A percentile compares a stretch with the other conserved stretches of the same genome.
These are phyloP conservation scores for Phytomonas francai DNA, from an alignment of 208 protist species.

Conservation along the genomic window DNA sequence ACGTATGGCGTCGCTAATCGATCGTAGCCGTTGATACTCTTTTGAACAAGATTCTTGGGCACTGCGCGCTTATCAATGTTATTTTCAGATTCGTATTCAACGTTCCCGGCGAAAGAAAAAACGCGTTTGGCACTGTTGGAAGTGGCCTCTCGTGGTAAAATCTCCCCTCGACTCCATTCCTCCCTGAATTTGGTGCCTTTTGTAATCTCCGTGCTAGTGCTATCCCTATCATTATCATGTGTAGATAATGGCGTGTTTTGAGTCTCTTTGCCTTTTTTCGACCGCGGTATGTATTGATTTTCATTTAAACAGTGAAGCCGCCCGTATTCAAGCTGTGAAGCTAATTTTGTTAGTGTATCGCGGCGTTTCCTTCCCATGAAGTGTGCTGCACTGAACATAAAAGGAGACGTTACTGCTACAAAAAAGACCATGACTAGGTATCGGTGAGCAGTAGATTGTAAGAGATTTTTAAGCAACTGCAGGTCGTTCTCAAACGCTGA, in stretches of 20 bases:
- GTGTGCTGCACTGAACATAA: not conserved
- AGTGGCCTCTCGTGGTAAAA: not conserved
- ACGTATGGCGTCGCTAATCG: not conserved
- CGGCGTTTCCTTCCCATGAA: not conserved
- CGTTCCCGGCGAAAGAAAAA: not conserved
- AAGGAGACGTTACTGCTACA: not conserved
- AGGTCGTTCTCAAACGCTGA: not conserved
- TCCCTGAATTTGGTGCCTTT: not conserved
- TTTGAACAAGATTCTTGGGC: not conserved
- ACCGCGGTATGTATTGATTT: not conserved
- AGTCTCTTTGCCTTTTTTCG: not conserved
- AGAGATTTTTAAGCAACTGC: not conserved
- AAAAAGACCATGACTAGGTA: not conserved
- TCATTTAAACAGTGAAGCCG: not conserved
- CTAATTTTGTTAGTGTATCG: not conserved
- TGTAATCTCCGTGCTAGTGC: not conserved
- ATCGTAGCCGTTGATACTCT: not conserved
- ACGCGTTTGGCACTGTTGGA: not conserved
- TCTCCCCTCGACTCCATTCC: not conserved
- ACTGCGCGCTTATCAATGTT: not conserved
- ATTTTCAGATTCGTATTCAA: not conserved
- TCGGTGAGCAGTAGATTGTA: not conserved
- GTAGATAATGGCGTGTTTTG: not conserved
- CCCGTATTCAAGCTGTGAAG: not conserved
- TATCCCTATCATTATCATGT: not conserved